Conservation (phyloP, 306 rosid genomes). For the Quercus robur region DNA sequence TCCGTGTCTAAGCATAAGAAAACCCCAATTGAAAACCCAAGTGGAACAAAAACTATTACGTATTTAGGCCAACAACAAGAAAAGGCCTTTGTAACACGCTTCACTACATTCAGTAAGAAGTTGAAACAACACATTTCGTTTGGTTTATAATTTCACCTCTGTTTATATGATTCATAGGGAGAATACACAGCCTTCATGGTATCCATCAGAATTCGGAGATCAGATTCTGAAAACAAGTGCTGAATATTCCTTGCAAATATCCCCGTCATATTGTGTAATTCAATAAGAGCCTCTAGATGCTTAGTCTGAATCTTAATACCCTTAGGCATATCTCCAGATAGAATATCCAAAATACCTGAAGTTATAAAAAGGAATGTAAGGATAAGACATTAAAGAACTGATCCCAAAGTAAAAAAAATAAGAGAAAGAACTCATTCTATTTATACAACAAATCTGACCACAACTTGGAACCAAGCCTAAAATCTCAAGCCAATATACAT, state of each 20-base stretch:
- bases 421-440: not conserved
- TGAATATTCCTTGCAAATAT: slow-evolving; percentile 94
- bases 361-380: not conserved
- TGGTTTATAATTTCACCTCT: slow-evolving; percentile 47
- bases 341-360: slow-evolving; percentile 78
- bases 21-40: not conserved
- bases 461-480: not conserved
- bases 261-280: slow-evolving; percentile 87
- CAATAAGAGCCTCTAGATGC: slow-evolving; percentile 89
- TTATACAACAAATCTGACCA: not conserved
- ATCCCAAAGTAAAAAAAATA: not conserved
- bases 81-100: not conserved
- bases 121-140: slow-evolving; percentile 2
- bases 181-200: slow-evolving; percentile 75
- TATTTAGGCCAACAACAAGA: not conserved
- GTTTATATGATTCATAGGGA: slow-evolving; percentile 90
- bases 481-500: not conserved
- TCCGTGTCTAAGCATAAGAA: not conserved
- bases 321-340: slow-evolving; percentile 96
- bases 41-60: not conserved
- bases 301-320: slow-evolving; percentile 89
- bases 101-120: not conserved
- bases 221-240: slow-evolving; percentile 86
- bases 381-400: slow-evolving; percentile 18
- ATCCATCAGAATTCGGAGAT: slow-evolving; percentile 65